These are phyloP conservation scores for Mastigamoeba balamuthi DNA, from an alignment of 78 protist species.

Conservation along the genomic window DNA sequence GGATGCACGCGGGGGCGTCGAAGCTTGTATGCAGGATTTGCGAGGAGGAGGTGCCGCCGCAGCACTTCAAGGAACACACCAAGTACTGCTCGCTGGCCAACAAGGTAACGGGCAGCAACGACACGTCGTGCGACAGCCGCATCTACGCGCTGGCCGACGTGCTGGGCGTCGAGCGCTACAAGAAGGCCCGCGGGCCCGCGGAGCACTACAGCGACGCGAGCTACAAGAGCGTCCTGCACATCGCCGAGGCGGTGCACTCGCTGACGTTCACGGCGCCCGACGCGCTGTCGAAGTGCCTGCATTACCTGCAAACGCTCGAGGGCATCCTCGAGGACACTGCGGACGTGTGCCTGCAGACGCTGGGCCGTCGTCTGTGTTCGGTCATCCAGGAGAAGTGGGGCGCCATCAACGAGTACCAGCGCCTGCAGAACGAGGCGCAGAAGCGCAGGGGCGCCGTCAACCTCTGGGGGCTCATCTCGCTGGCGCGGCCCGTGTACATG, in stretches of 20 bases:
- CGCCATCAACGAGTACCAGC: background rate
- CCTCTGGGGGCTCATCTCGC: background rate
- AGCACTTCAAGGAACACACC: slow-evolving; percentile 17
- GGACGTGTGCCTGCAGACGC: no score
- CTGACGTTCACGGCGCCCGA: background rate
- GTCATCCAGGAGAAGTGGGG: no score
- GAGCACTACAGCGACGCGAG: background rate
- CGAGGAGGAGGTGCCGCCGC: slow-evolving; percentile 7
- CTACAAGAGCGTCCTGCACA: background rate
- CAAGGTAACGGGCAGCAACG: slow-evolving; percentile 23
- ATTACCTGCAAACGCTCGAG: no score
- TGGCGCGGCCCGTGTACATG: background rate
- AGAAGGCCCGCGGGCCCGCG: slow-evolving; percentile 2
- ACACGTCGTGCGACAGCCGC: slow-evolving; percentile 19
- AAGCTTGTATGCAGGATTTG: slow-evolving; percentile 42
- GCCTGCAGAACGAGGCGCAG: background rate
- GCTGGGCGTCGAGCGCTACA: no score
- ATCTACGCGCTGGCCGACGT: background rate
- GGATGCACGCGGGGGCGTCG: no score
- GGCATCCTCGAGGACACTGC: no score
- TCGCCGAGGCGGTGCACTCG: slow-evolving; percentile 4
- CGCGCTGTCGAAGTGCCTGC: no score
- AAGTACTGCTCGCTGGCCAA: slow-evolving; percentile 8
- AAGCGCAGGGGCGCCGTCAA: background rate
- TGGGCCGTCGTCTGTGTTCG: no score